Conservation (phyloP, 768 basidiomycete species). For the Lactarius hatsudake region DNA sequence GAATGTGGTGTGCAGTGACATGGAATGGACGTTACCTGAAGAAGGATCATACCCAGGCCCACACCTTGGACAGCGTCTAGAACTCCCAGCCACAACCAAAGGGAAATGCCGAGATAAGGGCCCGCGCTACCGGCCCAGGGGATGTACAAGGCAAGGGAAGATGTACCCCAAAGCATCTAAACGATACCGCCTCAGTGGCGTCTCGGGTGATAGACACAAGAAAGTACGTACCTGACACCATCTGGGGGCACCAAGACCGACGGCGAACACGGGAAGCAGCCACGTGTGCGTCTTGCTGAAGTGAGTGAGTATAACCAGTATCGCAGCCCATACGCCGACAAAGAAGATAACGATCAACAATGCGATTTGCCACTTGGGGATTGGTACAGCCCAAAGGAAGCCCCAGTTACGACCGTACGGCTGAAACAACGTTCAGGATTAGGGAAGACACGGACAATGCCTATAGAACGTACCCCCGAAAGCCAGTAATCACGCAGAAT, state of each 20-base stretch:
- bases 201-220: not conserved
- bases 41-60: constrained; percentile 86
- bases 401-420: constrained; percentile 94
- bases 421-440: constrained; percentile 35
- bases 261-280: constrained; percentile 92
- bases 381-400: constrained; percentile 84
- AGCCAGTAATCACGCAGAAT: constrained; percentile 91
- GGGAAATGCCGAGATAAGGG: constrained; percentile 83
- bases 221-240: constrained; percentile 79
- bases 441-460: not conserved
- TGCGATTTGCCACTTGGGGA: constrained; percentile 80
- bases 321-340: constrained; percentile 76
- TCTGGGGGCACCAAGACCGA: constrained; percentile 88
- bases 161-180: constrained; percentile 93
- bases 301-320: constrained; percentile 73
- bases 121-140: constrained; percentile 88
- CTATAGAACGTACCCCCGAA: constrained; percentile 60
- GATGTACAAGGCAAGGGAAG: constrained; percentile 87
- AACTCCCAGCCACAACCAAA: constrained; percentile 96
- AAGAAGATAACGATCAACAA: constrained; percentile 83
- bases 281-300: constrained; percentile 95
- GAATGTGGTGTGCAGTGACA: not conserved
- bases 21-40: constrained; percentile 46
- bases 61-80: constrained; percentile 94
- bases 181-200: constrained; percentile 1